Evolutionary conservation across 1,284 basidiomycete species (phyloP), one percentile per base, ranked within the genome.

Genomic region (Spongispora temasekensis): DNA sequence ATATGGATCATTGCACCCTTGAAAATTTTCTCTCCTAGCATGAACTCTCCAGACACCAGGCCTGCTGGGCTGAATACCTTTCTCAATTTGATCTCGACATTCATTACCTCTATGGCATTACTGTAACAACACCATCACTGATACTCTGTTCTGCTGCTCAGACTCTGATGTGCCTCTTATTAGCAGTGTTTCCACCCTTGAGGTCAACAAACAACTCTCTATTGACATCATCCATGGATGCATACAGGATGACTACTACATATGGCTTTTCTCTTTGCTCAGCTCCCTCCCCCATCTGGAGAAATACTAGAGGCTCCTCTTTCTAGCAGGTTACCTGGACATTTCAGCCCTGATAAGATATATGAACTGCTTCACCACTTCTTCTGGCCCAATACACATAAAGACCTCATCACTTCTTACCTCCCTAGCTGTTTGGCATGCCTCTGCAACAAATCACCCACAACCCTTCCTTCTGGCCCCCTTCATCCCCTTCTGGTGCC

Each of bases 191-290:
- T 19, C 23, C 21, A 1, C 40, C 23, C 1, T 21, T 17, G 10
- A 5, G 10, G 7, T 8, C 0, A 68, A 79, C 55, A 15, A 17
- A 0, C 15, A 17, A 0, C 23, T 64, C 1, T 17, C 19, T 0
- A 37, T 30, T 2, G 53, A 66, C 4, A 76, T 80, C 21, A 17
- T 62, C 0, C 21, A 13, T 0, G 74, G 76, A 0, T 80, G 79
- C 44, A 1, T 25, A 0, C 37, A 54, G 0, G 77, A 79, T 52
- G 21, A 55, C 0, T 79, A 72, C 55, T 74, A 68, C 35, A 1
- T 34, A 0, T 66, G 73, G 23, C 59, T 78, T 2, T 12, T 53
- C 32, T 27, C 23, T 5, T 13, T 46, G 6, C 15, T 44, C 6
- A 21, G 21, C 2, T 21, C n/a, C 40, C 23, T 44, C 7, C 40